Evolutionary conservation across 2,329 filamentous ascomycete genomes (phyloP).

Genomic region (Xylariaceae sp.): DNA sequence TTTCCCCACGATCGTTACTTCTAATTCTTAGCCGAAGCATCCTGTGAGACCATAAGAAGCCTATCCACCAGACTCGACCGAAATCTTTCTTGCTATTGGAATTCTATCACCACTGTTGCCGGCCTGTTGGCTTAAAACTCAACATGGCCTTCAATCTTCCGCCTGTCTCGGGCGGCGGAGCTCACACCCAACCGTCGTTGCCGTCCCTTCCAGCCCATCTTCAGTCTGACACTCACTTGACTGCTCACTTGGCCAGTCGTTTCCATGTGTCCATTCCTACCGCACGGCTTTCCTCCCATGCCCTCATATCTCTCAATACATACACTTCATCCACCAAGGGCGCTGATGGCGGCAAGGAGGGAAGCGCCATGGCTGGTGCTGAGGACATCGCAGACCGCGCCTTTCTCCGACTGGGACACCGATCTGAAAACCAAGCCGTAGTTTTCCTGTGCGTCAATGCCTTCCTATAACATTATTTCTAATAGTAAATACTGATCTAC

Average conservation of each 20-base stretch:
- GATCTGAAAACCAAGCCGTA: conserved; percentile 89
- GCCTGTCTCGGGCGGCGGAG: conserved; percentile 46
- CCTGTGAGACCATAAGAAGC: no score
- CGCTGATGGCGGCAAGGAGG: conserved; percentile 84
- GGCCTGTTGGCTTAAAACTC: conserved; percentile 22
- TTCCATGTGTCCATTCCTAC: conserved; percentile 91
- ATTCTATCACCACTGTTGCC: no score
- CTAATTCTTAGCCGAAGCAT: no score
- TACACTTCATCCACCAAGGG: conserved; percentile 87
- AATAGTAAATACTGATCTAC: conserved; percentile 12
- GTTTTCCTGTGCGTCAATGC: conserved; percentile 77
- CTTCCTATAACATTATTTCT: background rate
- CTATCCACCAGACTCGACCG: no score
- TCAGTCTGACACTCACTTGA: conserved; percentile 74
- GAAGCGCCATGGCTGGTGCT: conserved; percentile 85
- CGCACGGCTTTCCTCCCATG: conserved; percentile 84
- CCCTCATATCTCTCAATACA: conserved; percentile 87
- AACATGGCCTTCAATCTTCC: conserved; percentile 60
- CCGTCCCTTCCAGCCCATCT: conserved; percentile 82
- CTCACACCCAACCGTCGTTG: conserved; percentile 80
- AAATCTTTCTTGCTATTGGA: no score
- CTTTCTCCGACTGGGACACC: conserved; percentile 77
- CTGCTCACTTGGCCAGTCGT: conserved; percentile 77
- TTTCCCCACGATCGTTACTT: no score
- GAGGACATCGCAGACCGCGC: conserved; percentile 88